Percentiles rank a stretch among this genome's conserved stretches.
Conservation (phyloP, 805 yeast species). For the Yarrowia deformans region DNA sequence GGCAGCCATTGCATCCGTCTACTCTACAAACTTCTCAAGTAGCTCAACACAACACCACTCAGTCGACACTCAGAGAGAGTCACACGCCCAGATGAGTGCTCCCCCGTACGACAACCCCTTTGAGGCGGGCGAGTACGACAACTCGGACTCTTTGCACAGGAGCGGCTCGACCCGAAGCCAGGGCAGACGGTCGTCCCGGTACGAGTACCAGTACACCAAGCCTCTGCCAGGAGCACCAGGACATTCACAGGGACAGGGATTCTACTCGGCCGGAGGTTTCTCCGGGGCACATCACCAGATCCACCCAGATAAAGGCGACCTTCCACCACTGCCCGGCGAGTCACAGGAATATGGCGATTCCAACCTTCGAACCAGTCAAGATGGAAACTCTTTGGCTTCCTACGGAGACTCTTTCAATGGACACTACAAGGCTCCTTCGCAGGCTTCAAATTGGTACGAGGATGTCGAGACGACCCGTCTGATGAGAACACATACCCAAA, state of each 20-base stretch:
- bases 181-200: conserved; percentile 35
- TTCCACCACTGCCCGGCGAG: conserved; percentile 28
- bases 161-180: conserved; percentile 14
- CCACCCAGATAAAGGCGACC: conserved; percentile 33
- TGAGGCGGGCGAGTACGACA: conserved; percentile 30
- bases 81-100: conserved; percentile 18
- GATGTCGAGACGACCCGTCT: conserved; percentile 32
- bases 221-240: conserved; percentile 34
- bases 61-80: background rate
- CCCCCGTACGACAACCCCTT: conserved; percentile 37
- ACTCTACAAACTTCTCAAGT: conserved; percentile 5
- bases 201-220: conserved; percentile 35
- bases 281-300: conserved; percentile 33
- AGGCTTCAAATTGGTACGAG: conserved; percentile 22
- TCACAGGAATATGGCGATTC: conserved; percentile 33
- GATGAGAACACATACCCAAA: conserved; percentile 31
- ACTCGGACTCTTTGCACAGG: conserved; percentile 9
- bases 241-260: conserved; percentile 4
- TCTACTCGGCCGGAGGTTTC: conserved; percentile 27
- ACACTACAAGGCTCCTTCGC: conserved; percentile 25
- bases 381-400: conserved; percentile 21
- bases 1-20: conserved; percentile 19
- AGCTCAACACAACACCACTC: conserved; percentile 9
- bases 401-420: conserved; percentile 31
- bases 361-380: conserved; percentile 20